Conservation (phyloP, 2,329 filamentous ascomycete species). For the Arthrobotrys sphaeroides region DNA sequence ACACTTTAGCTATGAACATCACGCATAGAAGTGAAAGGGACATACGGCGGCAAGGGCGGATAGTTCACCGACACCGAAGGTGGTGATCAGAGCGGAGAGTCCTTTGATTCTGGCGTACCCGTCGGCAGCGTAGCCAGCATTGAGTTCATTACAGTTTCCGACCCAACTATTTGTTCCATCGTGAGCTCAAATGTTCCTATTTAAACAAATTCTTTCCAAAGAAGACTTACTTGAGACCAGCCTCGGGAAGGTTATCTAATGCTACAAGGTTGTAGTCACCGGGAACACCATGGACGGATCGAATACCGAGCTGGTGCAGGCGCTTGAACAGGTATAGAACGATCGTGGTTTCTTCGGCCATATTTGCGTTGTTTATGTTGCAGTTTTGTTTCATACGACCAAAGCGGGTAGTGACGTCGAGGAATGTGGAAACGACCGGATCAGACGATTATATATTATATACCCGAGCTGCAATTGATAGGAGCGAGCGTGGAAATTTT, state of each 20-base stretch:
- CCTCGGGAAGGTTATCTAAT: conserved; percentile 72
- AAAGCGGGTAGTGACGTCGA: conserved; percentile 18
- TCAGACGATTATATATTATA: background rate
- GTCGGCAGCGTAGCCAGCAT: conserved; percentile 81
- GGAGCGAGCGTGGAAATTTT: no score
- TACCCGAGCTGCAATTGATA: no score
- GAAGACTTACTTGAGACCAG: conserved; percentile 64
- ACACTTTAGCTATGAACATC: background rate
- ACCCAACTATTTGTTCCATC: conserved; percentile 54
- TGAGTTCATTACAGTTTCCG: conserved; percentile 75
- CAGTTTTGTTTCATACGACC: background rate
- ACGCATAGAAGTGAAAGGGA: background rate
- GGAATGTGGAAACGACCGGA: conserved; percentile 3
- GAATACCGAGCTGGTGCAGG: conserved; percentile 71
- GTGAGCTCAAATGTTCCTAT: background rate
- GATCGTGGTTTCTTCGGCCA: conserved; percentile 55
- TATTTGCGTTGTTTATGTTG: conserved; percentile 41
- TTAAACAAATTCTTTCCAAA: conserved; percentile 66
- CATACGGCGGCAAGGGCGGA: conserved; percentile 73
- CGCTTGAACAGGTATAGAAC: conserved; percentile 71
- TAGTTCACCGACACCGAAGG: conserved; percentile 77
- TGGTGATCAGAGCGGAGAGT: conserved; percentile 75
- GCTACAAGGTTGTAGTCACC: conserved; percentile 77
- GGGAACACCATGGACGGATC: conserved; percentile 74
- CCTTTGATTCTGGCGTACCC: conserved; percentile 79